phyloP scores from a whole-genome alignment of 768 basidiomycete genomes.

The Tulasnella sp. region DNA sequence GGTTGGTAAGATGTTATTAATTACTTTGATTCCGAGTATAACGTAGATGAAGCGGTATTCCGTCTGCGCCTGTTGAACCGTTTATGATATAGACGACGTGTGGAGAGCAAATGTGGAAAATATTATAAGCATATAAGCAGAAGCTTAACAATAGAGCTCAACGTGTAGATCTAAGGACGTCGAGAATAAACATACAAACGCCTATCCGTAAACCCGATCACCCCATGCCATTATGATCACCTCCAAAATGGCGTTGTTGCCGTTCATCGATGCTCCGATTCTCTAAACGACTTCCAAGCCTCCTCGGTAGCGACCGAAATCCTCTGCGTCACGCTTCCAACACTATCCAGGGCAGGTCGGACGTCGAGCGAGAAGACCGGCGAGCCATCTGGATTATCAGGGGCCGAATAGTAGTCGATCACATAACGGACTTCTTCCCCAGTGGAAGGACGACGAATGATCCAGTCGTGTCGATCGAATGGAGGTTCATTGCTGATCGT shows the following conservation, averaged over 20 bases:
- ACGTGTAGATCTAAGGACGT: background rate
- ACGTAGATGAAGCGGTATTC: background rate
- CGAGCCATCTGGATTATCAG: constrained; percentile 79
- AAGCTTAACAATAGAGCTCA: background rate
- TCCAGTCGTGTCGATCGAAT: constrained; percentile 98
- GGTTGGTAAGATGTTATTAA: constrained; percentile 39
- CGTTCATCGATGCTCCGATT: background rate
- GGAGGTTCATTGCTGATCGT: constrained; percentile 71
- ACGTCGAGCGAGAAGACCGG: constrained; percentile 96
- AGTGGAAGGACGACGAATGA: constrained; percentile 70
- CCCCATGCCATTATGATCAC: background rate
- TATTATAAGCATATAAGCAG: background rate
- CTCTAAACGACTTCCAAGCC: constrained; percentile 40
- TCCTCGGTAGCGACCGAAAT: constrained; percentile 63
- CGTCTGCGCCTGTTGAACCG: no score
- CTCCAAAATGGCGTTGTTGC: background rate
- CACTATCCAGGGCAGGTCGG: constrained; percentile 83
- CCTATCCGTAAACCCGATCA: background rate
- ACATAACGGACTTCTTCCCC: constrained; percentile 88
- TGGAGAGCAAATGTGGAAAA: background rate
- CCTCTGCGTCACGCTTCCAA: constrained; percentile 66
- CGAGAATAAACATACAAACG: background rate
- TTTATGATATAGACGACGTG: no score
- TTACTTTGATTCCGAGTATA: background rate
- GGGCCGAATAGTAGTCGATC: constrained; percentile 97